phyloP scores from a whole-genome alignment of 345 rosid species.

The Passiflora organensis region DNA sequence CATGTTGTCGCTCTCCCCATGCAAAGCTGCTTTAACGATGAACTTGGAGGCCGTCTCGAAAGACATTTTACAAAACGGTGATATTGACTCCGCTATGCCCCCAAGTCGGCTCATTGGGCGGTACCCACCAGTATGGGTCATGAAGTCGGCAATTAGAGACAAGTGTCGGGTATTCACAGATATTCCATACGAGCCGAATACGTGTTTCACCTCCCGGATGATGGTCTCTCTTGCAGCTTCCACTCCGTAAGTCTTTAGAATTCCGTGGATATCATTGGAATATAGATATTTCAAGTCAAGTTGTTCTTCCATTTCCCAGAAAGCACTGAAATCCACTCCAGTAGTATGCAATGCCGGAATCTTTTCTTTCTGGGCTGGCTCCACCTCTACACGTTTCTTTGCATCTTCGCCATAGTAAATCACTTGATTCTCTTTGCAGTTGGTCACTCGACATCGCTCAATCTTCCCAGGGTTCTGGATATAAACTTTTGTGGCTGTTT shows the following conservation, averaged over 20 bases:
- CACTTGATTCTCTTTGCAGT: conserved; percentile 67
- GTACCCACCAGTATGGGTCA: conserved; percentile 82
- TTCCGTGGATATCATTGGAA: conserved; percentile 68
- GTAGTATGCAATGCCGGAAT: conserved; percentile 63
- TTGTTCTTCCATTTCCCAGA: conserved; percentile 63
- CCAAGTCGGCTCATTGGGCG: conserved; percentile 91
- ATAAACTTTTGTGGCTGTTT: conserved; percentile 73
- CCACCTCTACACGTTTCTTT: conserved; percentile 50
- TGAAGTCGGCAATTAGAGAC: conserved; percentile 78
- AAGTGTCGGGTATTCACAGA: conserved; percentile 75
- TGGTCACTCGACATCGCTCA: conserved; percentile 50
- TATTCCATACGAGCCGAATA: conserved; percentile 71
- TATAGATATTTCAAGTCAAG: conserved; percentile 78
- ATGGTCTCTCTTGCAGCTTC: conserved; percentile 94
- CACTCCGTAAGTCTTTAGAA: conserved; percentile 77
- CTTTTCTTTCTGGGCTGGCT: conserved; percentile 42
- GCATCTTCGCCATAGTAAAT: conserved; percentile 74
- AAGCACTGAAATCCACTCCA: conserved; percentile 66
- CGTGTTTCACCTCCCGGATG: conserved; percentile 76
- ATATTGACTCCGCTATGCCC: conserved; percentile 71
- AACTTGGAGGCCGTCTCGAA: conserved; percentile 91
- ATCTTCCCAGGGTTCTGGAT: conserved; percentile 78
- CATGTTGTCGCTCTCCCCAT: conserved; percentile 59
- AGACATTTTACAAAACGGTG: conserved; percentile 82
- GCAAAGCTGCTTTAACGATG: conserved; percentile 80